Evolutionary conservation across 495 filamentous ascomycete species (phyloP), one percentile per base, ranked within the genome.

Genomic region (Xylaria longipes): DNA sequence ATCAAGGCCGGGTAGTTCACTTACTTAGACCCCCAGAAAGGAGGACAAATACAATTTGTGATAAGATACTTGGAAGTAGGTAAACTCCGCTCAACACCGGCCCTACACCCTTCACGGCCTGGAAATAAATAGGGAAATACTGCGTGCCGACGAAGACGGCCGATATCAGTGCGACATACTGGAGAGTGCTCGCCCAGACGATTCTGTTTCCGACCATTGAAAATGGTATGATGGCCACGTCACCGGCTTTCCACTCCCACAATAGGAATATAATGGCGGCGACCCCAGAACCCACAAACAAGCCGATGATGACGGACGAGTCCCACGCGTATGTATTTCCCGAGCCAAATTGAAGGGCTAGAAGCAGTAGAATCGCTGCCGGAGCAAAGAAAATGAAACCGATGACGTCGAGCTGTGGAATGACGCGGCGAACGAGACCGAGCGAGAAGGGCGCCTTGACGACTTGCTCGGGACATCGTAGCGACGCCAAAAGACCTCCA

Each of bases 101-200:
- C 0, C 82, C 81, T 2, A 81, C 82, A 1, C 81, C 83, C 72
- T 87, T 84, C 71, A 89, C 86, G 14, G 85, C 84, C 76, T 94
- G 92, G 79, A 93, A 92, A 84, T 89, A 93, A 60, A 92, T 87
- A 1, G 90, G 89, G 6, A 91, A 77, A 65, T 87, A 89, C 71
- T 78, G 79, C 3, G 76, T 71, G 25, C 72, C 70, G 66, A 77
- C 70, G 46, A 82, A 77, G 12, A 77, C 74, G 12, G 74, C 73
- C 20, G 71, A 71, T 64, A 76, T 75, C 20, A 80, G 62, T 41
- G 70, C 45, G 15, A 78, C 72, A 25, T 72, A 75, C 27, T 75
- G 72, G 39, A 81, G 22, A 14, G 61, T 31, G 71, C 81, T 79
- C 20, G 73, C 67, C 79, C 77, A 81, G 17, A 83, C 78, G 14